phyloP scores from a whole-genome alignment of 306 rosid genomes.

The Citrullus mucosospermus region DNA sequence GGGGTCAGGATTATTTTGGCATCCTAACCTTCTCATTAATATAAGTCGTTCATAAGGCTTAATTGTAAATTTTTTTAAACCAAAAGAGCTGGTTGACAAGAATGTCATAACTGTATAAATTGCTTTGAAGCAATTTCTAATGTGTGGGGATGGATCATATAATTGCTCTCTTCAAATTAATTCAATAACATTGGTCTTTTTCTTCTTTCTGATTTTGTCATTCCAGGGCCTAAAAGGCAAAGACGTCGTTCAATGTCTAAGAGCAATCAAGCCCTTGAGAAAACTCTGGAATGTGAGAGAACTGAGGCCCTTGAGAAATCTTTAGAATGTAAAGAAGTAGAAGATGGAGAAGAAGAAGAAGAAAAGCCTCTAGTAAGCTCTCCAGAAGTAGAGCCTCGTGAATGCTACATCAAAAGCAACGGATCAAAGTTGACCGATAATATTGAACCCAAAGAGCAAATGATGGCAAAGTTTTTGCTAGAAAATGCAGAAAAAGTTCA shows the following conservation, averaged over 20 bases:
- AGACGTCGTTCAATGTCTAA: not conserved
- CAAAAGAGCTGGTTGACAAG: not conserved
- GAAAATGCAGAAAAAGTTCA: slow-evolving; percentile 25
- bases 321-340: not conserved
- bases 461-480: slow-evolving; percentile 15
- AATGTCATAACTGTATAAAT: not conserved
- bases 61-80: not conserved
- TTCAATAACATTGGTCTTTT: not conserved
- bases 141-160: not conserved
- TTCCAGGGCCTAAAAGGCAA: slow-evolving; percentile 2
- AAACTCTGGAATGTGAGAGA: not conserved
- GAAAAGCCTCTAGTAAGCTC: not conserved
- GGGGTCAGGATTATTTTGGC: not conserved
- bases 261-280: slow-evolving; percentile 1
- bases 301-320: slow-evolving; percentile 9
- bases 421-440: not conserved
- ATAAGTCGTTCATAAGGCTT: not conserved
- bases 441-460: slow-evolving; percentile 18
- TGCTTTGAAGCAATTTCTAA: not conserved
- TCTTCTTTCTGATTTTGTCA: not conserved
- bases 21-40: not conserved
- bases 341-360: not conserved
- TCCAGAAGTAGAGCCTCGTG: not conserved
- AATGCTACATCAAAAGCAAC: not conserved
- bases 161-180: not conserved